Evolutionary conservation across 2,329 filamentous ascomycete genomes (phyloP), one percentile per base, ranked within the genome.

Genomic region (Dactylellina haptotyla): DNA sequence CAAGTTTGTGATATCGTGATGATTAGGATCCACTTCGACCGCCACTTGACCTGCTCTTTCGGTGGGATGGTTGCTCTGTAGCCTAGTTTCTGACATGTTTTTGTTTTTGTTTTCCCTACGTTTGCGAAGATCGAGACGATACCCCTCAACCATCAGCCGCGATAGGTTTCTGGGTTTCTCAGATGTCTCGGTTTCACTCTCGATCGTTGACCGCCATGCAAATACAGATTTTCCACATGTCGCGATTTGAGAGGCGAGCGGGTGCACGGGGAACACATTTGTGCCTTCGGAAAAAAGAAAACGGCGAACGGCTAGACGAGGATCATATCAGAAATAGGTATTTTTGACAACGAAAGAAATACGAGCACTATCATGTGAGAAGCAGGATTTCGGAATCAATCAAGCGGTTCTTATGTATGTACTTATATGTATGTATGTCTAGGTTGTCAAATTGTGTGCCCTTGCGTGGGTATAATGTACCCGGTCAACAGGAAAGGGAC

Each of bases 11-110:
- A 50, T 54, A 66, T 66, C 62, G 41, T 66, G 51, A 50, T 65
- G 34, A 57, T 37, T 18, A 26, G 63, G 46, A 28, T 43, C 37
- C 65, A 54, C 48, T 45, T 26, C 20, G 9, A 30, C 41, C 30
- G 43, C 54, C 51, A 34, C 23, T 56, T 23, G 59, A 72, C 67
- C 59, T 72, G 67, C 67, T 72, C 54, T 37, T 72, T 72, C 59
- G 43, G 67, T 72, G 51, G 37, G 32, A 18, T 23, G 57, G 26
- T 43, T n/a, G 26, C 3, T 45, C 62, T 48, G 64, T 56, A 69
- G 64, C 64, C 64, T 69, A 69, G 53, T 56, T 69, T 54, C 16
- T 41, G 34, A 12, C 34, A 18, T 18, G 34, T 43, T 41, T 53
- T 53, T 63, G 16, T n/a, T 30, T 64, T 18, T 43, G 8, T 41